phyloP scores from a whole-genome alignment of 441 rosid genomes.

The Dalechampia spathulata region DNA sequence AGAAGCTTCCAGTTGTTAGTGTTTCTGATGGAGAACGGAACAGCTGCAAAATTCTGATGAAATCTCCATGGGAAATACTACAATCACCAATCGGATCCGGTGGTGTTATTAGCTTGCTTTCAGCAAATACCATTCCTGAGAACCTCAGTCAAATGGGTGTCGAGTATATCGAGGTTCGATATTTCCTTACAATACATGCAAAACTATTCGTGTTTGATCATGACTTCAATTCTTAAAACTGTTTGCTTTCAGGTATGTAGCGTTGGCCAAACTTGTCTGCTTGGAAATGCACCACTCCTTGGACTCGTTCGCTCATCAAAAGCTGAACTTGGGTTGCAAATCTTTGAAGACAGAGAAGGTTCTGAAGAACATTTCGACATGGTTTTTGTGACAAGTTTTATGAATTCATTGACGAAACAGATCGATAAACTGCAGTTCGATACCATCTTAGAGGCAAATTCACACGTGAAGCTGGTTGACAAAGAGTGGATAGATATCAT shows the following conservation, averaged over 20 bases:
- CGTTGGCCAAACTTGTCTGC: constrained; percentile 12
- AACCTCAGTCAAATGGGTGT: constrained; percentile 48
- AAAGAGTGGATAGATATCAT: constrained; percentile 55
- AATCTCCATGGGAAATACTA: constrained; percentile 86
- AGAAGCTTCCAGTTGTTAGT: constrained; percentile 63
- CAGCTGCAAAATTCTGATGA: constrained; percentile 69
- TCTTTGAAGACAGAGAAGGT: constrained; percentile 19
- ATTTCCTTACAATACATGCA: not conserved
- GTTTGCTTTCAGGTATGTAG: constrained; percentile 43
- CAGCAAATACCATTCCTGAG: constrained; percentile 41
- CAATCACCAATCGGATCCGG: constrained; percentile 83
- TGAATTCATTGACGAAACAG: constrained; percentile 37
- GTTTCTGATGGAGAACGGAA: constrained; percentile 38
- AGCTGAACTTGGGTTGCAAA: constrained; percentile 56
- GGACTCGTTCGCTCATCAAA: constrained; percentile 38
- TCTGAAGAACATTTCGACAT: constrained; percentile 34
- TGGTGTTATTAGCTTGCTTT: constrained; percentile 55
- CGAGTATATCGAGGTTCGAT: constrained; percentile 65
- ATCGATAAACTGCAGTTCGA: constrained; percentile 38
- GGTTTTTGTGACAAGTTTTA: constrained; percentile 34
- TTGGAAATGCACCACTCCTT: constrained; percentile 34
- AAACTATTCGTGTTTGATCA: not conserved
- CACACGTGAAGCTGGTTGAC: constrained; percentile 48
- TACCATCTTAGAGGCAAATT: constrained; percentile 23
- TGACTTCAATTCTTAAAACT: not conserved